phyloP scores from a whole-genome alignment of 441 rosid species.

The Gossypium gossypioides region DNA sequence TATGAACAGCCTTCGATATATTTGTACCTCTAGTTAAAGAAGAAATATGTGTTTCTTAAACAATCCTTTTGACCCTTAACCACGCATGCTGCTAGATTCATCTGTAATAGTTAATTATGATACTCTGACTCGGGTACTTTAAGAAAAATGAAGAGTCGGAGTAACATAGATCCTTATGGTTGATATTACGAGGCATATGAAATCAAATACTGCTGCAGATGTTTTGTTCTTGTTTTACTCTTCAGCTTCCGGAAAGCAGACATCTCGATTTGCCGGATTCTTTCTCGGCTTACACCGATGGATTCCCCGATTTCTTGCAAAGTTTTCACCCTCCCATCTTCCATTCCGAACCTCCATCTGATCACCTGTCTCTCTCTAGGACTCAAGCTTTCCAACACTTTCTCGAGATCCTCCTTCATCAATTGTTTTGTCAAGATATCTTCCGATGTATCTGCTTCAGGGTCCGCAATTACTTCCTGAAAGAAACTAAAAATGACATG shows the following conservation, averaged over 20 bases:
- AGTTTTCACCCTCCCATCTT: conserved; percentile 77
- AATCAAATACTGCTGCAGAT: conserved; percentile 57
- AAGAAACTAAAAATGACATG: neutral
- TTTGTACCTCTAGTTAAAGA: neutral
- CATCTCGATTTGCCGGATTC: conserved; percentile 75
- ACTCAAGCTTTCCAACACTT: conserved; percentile 57
- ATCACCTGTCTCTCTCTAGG: conserved; percentile 74
- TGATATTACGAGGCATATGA: conserved; percentile 17
- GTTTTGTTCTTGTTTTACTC: conserved; percentile 64
- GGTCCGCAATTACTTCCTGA: conserved; percentile 77
- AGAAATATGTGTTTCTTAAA: conserved; percentile 9
- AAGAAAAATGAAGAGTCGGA: neutral
- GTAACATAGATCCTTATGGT: neutral
- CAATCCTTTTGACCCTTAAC: conserved; percentile 12
- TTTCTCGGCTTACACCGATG: conserved; percentile 75
- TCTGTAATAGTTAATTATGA: neutral
- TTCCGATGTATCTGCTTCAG: conserved; percentile 65
- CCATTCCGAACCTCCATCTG: conserved; percentile 80
- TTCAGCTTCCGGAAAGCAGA: conserved; percentile 74
- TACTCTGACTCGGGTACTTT: neutral
- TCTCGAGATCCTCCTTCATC: conserved; percentile 70
- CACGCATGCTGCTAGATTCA: conserved; percentile 4
- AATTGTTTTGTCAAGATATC: conserved; percentile 53
- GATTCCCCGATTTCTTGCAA: conserved; percentile 87
- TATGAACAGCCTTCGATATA: conserved; percentile 22